Percentiles rank a stretch among this genome's conserved stretches.
Conservation (phyloP, 2,329 filamentous ascomycete species). For the Chaetomiaceae sp. region DNA sequence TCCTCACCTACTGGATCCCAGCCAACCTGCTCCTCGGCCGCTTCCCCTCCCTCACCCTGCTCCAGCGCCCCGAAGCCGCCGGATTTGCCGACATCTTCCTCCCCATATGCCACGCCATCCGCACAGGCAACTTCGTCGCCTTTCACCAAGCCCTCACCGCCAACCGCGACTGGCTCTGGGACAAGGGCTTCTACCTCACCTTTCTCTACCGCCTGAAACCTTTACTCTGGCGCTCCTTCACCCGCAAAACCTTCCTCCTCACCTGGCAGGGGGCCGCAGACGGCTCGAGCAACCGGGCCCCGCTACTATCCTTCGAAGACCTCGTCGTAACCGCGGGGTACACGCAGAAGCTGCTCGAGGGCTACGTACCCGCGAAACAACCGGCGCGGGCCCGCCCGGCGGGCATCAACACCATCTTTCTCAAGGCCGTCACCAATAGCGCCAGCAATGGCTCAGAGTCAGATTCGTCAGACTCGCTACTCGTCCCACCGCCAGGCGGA, state of each 20-base stretch:
- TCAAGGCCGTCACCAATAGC: conserved; percentile 49
- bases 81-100: conserved; percentile 62
- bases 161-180: conserved; percentile 65
- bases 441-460: conserved; percentile 27
- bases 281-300: conserved; percentile 41
- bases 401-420: conserved; percentile 47
- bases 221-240: conserved; percentile 78
- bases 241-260: conserved; percentile 71
- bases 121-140: conserved; percentile 65
- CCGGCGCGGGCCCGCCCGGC: conserved; percentile 34
- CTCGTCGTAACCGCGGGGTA: conserved; percentile 60
- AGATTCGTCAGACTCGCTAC: conserved; percentile 32
- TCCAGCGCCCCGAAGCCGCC: conserved; percentile 66
- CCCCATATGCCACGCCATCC: conserved; percentile 69
- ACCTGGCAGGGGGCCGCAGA: conserved; percentile 53
- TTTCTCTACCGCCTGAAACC: conserved; percentile 74
- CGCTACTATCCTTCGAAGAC: conserved; percentile 69
- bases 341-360: conserved; percentile 61
- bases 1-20: conserved; percentile 79
- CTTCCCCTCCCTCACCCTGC: conserved; percentile 65
- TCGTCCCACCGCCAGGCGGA: conserved; percentile 46
- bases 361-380: conserved; percentile 44
- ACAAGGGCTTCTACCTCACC: conserved; percentile 69
- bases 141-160: conserved; percentile 67
- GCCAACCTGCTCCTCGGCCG: conserved; percentile 80